Evolutionary conservation across 306 rosid species (phyloP).

Genomic region (Luffa aegyptiaca): DNA sequence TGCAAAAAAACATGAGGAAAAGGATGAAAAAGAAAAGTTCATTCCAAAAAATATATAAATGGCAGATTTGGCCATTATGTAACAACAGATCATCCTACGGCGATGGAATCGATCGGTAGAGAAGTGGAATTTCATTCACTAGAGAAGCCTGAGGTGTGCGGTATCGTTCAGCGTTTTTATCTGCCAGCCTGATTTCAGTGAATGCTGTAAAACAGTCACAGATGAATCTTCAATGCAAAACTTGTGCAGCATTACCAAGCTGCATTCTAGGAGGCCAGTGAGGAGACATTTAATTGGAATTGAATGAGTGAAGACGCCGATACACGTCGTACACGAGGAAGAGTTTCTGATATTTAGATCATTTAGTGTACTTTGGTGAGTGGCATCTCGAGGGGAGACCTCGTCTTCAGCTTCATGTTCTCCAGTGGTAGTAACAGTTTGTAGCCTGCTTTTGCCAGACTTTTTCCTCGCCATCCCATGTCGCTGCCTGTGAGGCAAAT

Average conservation of each 20-base stretch:
- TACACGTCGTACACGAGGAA: conserved; percentile 41
- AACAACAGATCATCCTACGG: background rate
- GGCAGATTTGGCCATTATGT: conserved; percentile 2
- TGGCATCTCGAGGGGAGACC: conserved; percentile 41
- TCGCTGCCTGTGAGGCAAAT: conserved; percentile 53
- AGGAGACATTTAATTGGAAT: conserved; percentile 86
- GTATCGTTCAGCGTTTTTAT: conserved; percentile 81
- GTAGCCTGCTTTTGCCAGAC: conserved; percentile 93
- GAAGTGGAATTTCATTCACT: conserved; percentile 10
- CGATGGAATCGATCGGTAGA: background rate
- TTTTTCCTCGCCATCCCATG: conserved; percentile 65
- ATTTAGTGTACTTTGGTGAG: conserved; percentile 39
- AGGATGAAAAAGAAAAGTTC: background rate
- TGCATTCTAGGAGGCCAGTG: conserved; percentile 85
- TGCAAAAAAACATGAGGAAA: background rate
- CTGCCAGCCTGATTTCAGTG: conserved; percentile 95
- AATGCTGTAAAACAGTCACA: conserved; percentile 88
- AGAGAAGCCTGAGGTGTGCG: conserved; percentile 90
- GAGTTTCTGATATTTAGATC: conserved; percentile 11
- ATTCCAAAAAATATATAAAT: conserved; percentile 7
- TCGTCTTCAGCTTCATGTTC: conserved; percentile 73
- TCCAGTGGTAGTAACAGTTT: conserved; percentile 64
- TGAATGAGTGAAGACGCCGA: conserved; percentile 82
- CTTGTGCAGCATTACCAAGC: conserved; percentile 69
- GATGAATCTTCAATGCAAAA: conserved; percentile 92